phyloP scores from a whole-genome alignment of 257 asterid genomes.

The Cruciata laevipes region DNA sequence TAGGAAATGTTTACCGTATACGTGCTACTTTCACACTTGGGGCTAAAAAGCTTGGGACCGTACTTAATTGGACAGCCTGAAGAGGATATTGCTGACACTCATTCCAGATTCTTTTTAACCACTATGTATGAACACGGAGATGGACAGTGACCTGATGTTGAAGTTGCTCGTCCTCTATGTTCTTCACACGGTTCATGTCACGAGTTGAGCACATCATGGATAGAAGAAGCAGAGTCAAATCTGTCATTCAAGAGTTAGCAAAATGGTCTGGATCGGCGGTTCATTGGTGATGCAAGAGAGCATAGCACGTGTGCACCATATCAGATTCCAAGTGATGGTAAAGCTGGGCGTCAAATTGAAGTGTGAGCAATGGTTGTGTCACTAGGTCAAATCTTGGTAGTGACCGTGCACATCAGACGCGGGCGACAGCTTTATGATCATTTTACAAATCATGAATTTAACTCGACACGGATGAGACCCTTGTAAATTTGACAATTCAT shows the following conservation, averaged over 20 bases:
- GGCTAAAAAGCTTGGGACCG: conserved; percentile 56
- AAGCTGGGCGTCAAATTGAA: conserved; percentile 22
- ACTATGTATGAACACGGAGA: conserved; percentile 62
- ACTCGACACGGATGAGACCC: no score
- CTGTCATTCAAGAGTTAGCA: conserved; percentile 2
- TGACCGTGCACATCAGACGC: conserved; percentile 43
- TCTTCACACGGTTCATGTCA: conserved; percentile 17
- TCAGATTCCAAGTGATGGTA: conserved; percentile 18
- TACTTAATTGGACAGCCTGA: conserved; percentile 50
- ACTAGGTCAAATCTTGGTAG: conserved; percentile 51
- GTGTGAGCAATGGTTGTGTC: conserved; percentile 10
- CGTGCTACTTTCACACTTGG: conserved; percentile 82
- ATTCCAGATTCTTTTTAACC: conserved; percentile 53
- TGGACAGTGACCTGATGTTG: conserved; percentile 49
- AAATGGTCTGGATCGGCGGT: conserved; percentile 15
- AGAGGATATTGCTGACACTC: conserved; percentile 44
- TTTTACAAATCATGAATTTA: conserved; percentile 22
- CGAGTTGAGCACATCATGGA: conserved; percentile 5
- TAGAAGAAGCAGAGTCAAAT: conserved; percentile 5
- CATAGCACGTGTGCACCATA: no score
- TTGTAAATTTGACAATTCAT: no score
- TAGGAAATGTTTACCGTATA: conserved; percentile 77
- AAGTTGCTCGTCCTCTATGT: conserved; percentile 22
- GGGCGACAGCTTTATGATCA: conserved; percentile 38
- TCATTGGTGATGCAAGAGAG: conserved; percentile 25